phyloP scores from a whole-genome alignment of 2,329 filamentous ascomycete species.

The Pseudogymnoascus verrucosus region DNA sequence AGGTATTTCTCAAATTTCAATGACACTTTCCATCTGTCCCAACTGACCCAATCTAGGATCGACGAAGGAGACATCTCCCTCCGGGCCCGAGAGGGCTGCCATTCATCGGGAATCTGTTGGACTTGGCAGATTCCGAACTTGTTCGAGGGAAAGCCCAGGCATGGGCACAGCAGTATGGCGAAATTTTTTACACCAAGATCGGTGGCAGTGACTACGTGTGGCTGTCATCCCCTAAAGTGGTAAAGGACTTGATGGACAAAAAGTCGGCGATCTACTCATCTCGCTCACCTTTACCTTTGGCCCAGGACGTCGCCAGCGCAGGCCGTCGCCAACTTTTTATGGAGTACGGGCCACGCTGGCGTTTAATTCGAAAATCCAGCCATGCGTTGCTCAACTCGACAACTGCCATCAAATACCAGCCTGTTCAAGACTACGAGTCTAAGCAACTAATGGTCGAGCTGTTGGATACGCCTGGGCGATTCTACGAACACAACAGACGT shows the following conservation, averaged over 20 bases:
- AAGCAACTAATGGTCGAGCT: constrained; percentile 38
- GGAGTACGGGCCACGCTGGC: constrained; percentile 35
- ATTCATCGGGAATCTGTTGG: constrained; percentile 15
- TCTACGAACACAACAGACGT: constrained; percentile 22
- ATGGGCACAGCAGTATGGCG: constrained; percentile 36
- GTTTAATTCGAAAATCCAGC: constrained; percentile 31
- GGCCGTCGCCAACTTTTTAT: constrained; percentile 35
- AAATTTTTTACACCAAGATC: constrained; percentile 36
- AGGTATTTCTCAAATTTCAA: too few species aligned
- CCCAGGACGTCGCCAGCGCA: constrained; percentile 31
- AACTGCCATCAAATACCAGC: constrained; percentile 33
- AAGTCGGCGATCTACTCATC: constrained; percentile 30
- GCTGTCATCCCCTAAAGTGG: constrained; percentile 35
- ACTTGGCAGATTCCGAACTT: constrained; percentile 27
- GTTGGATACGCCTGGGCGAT: constrained; percentile 25
- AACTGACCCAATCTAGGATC: too few species aligned
- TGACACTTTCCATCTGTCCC: too few species aligned
- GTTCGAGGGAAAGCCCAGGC: constrained; percentile 23
- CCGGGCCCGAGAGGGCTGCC: constrained; percentile 15
- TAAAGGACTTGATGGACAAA: constrained; percentile 38
- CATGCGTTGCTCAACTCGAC: constrained; percentile 31
- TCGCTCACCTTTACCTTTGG: constrained; percentile 32
- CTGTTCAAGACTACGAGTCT: constrained; percentile 37
- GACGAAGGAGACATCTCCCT: background rate
- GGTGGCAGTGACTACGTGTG: constrained; percentile 40